A percentile compares a stretch with the other conserved stretches of the same genome.
These are phyloP conservation scores for Globisporangium megalacanthum DNA, from an alignment of 352 stramenopile species.

Conservation along the genomic window DNA sequence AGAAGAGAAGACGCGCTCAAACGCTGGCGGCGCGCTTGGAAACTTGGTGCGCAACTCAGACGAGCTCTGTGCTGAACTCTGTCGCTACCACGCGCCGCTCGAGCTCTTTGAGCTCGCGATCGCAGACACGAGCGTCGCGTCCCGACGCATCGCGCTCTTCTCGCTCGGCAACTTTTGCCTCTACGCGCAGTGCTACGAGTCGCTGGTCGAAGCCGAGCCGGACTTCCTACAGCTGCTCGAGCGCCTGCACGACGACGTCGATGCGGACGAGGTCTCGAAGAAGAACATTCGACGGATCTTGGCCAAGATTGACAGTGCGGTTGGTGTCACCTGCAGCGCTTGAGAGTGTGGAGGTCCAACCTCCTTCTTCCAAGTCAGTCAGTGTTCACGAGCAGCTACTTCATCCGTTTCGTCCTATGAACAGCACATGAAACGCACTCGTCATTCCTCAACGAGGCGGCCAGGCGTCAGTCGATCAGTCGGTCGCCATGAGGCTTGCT, in stretches of 20 bases:
- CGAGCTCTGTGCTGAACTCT: conserved; percentile 64
- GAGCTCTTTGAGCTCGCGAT: conserved; percentile 68
- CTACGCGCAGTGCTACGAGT: conserved; percentile 65
- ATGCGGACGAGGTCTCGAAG: conserved; percentile 56
- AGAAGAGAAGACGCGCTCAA: conserved; percentile 90
- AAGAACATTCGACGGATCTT: conserved; percentile 70
- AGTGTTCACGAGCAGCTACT: too few relatives aligned
- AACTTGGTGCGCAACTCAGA: conserved; percentile 91
- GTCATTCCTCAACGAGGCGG: too few relatives aligned
- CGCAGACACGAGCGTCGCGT: conserved; percentile 49
- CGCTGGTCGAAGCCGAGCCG: conserved; percentile 31
- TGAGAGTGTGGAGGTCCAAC: background rate
- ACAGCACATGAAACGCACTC: too few relatives aligned
- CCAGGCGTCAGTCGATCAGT: background rate
- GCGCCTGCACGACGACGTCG: conserved; percentile 50
- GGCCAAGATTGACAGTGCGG: conserved; percentile 42
- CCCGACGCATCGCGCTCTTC: conserved; percentile 87
- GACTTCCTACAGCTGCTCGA: conserved; percentile 42
- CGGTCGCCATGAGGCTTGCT: background rate
- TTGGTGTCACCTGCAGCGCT: background rate
- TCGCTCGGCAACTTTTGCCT: conserved; percentile 88
- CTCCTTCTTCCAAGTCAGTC: too few relatives aligned
- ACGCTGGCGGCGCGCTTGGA: conserved; percentile 88
- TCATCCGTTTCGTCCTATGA: too few relatives aligned
- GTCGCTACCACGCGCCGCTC: conserved; percentile 44